Evolutionary conservation across 106 monocot species (phyloP), one percentile per base, ranked within the genome.

Genomic region (Amphibolis antarctica): DNA sequence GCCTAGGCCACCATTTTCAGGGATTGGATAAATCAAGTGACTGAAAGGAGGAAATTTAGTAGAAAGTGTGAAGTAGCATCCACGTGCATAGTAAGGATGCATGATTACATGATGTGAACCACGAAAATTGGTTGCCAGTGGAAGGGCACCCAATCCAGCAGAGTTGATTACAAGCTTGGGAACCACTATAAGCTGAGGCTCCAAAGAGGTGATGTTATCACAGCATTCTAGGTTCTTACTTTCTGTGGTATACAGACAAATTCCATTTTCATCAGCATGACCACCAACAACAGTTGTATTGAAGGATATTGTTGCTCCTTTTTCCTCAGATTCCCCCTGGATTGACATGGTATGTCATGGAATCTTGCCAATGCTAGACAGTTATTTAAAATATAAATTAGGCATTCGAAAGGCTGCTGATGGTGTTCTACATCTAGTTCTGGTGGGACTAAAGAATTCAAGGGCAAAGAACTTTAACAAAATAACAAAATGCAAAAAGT

Each of bases 1-100:
- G 43, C 96, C 96, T 69, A 98, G 75, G 24, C 96, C 89, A 63
- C 96, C 96, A 80, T 82, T 86, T 52, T 90, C 87, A 31, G 96
- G 96, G 30, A 98, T 72, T 49, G 96, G 96, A 82, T 98, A 98
- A 64, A 98, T 87, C 59, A 98, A 79, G 59, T 43, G 86, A 50
- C 56, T 78, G 55, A 90, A 98, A 70, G 93, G 93, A 80, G 88
- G 57, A 68, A 12, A 54, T 62, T 68, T 85, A n/a, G 76, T 68
- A 67, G 82, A 78, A 28, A 90, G 69, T 9, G 80, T 84, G 62
- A 98, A 98, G 72, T 98, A 98, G 76, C 90, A 98, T 36, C 96
- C 90, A 64, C 84, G 83, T 44, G 96, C 86, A 66, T 86, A 90
- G 71, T 90, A 72, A 30, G 83, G 27, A 28, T 86, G 84, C 68